These are phyloP conservation scores for Eimeria brunetti DNA, from an alignment of 169 alveolate genomes.

Conservation along the genomic window DNA sequence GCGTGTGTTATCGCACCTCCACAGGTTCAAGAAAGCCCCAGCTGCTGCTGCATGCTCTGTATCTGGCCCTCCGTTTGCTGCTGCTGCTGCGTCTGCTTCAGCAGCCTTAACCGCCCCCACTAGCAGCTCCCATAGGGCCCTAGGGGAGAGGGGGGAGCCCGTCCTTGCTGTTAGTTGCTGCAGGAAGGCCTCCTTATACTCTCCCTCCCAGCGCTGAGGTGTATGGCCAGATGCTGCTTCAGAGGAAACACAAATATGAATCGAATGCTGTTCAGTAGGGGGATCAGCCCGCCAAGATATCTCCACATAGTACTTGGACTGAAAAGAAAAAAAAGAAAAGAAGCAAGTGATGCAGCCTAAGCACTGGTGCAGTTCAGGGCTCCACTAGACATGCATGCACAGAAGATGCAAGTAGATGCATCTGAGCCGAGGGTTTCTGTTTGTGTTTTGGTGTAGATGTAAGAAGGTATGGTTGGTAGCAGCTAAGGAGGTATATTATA, in stretches of 20 bases:
- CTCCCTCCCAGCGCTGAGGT: neutral
- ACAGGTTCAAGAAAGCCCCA: constrained; percentile 12
- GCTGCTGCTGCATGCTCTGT: constrained; percentile 12
- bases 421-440: neutral
- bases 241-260: neutral
- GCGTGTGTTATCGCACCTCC: too few species aligned
- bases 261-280: neutral
- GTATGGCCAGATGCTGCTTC: neutral
- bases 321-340: too few species aligned
- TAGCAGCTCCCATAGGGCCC: constrained; percentile 7
- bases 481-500: too few species aligned
- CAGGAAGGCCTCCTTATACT: constrained; percentile 25
- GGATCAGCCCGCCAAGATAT: constrained; percentile 18
- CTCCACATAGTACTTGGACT: neutral
- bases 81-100: neutral
- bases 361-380: too few species aligned
- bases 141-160: constrained; percentile 32
- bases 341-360: too few species aligned
- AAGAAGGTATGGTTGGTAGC: too few species aligned
- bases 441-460: neutral
- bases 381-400: too few species aligned
- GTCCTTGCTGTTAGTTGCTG: constrained; percentile 14
- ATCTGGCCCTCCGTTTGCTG: neutral
- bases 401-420: neutral
- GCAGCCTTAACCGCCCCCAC: constrained; percentile 5